A percentile compares a stretch with the other conserved stretches of the same genome.
Conservation (phyloP, 305 asterid species). For the Lippia alba region DNA sequence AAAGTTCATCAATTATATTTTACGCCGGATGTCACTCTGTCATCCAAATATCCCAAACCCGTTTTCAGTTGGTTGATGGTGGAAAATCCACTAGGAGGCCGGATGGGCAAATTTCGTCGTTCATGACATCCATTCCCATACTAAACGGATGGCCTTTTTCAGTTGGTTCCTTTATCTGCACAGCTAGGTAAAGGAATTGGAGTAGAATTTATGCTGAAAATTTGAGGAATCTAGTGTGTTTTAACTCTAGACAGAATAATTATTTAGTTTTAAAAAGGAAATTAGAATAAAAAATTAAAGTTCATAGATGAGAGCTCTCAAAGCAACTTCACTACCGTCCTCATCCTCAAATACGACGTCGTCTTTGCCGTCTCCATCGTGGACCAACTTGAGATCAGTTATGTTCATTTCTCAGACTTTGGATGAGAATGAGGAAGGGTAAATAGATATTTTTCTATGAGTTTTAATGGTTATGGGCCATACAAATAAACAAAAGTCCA, state of each 20-base stretch:
- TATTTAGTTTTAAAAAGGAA: conserved; percentile 34
- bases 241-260: conserved; percentile 62
- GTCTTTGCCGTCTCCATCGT: conserved; percentile 75
- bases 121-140: conserved; percentile 48
- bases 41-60: no score
- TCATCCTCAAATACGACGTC: conserved; percentile 70
- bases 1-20: no score
- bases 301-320: conserved; percentile 90
- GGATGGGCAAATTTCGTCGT: conserved; percentile 38
- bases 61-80: conserved; percentile 64
- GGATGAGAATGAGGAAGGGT: no score
- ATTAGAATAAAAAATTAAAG: conserved; percentile 30
- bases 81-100: conserved; percentile 49
- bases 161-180: no score
- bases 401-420: no score
- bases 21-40: no score
- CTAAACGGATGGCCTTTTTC: conserved; percentile 52
- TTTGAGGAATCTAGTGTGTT: conserved; percentile 36
- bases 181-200: conserved; percentile 58
- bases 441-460: no score
- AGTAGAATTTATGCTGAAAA: neutral
- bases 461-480: no score
- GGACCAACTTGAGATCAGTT: conserved; percentile 97
- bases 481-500: no score
- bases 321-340: conserved; percentile 72